Base-by-base conservation (phyloP, 2,329 filamentous ascomycete species). In the Trichoderma arundinaceum region DNA sequence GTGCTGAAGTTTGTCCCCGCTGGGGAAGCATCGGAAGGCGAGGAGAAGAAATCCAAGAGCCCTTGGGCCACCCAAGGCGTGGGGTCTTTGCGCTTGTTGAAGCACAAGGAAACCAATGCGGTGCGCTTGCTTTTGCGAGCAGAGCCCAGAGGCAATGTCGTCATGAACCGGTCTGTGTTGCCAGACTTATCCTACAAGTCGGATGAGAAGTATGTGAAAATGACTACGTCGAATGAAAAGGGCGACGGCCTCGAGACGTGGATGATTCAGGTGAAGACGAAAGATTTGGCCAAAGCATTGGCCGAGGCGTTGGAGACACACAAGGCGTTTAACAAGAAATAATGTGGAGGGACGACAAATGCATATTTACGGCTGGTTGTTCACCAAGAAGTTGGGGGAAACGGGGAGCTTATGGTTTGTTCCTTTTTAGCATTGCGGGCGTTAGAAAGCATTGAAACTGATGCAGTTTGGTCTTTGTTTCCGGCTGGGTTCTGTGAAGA, bases 61-160 rank as follows among this genome's bases (percentile, higher is more conserved):
- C 82, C 83, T 1, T 96, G 91, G 91, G 80, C 83, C 35, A 87
- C 84, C 0, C 86, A 90, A 74, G 92, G 92, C 51, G 80, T 92
- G 7, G 92, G 92, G 0, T 84, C 86, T 10, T 79, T 94, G 60
- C 88, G 90, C 44, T 75, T 96, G 13, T 81, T 96, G 68, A 90
- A 90, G 77, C 85, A 94, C 79, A 90, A 91, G 75, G 82, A 83
- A 15, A 91, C 88, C 0, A 86, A 85, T 19, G 82, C 84, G 33
- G 84, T 88, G 4, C 87, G 92, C 46, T 79, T 95, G 52, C 78
- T 96, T 19, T 79, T 94, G 68, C 87, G 92, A 57, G 86, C 87
- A n/a, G 90, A 93, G 69, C 91, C 91, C 0, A 85, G 88, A 68
- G 92, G 92, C 15, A 86, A 90, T 44, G 81, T 94, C 53, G 84